Conservation (phyloP, 2,329 filamentous ascomycete species). For the Claviceps digitariae region DNA sequence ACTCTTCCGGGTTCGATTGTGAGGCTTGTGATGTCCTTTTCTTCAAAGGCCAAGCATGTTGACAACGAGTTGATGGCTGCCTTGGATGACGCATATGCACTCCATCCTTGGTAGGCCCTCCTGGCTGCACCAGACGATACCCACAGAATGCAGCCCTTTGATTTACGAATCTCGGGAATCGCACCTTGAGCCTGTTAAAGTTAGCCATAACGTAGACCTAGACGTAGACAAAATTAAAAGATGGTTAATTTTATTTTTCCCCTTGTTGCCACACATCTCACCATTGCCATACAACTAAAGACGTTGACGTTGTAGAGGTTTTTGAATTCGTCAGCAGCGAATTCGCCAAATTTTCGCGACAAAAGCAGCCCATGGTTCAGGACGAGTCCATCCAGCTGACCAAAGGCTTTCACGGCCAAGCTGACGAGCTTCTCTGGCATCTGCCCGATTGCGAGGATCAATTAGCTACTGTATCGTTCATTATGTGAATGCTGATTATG, state of each 20-base stretch:
- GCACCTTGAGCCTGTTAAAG: constrained; percentile 50
- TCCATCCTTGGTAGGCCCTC: constrained; percentile 58
- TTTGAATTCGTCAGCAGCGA: constrained; percentile 61
- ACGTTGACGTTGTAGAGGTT: constrained; percentile 70
- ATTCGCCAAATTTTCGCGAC: constrained; percentile 60
- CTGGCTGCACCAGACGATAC: constrained; percentile 66
- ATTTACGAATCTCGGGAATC: constrained; percentile 53
- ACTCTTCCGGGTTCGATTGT: constrained; percentile 68
- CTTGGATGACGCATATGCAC: constrained; percentile 70
- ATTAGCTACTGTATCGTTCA: too few relatives aligned
- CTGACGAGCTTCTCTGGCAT: constrained; percentile 49
- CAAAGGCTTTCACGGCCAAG: constrained; percentile 53
- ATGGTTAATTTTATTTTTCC: background rate
- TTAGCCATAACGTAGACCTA: constrained; percentile 1
- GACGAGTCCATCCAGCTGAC: constrained; percentile 64
- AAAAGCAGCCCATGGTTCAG: constrained; percentile 76
- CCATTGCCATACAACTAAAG: constrained; percentile 68
- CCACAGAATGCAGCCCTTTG: constrained; percentile 60
- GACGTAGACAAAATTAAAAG: background rate
- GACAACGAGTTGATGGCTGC: constrained; percentile 72
- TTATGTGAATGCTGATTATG: too few relatives aligned
- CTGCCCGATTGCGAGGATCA: constrained; percentile 16
- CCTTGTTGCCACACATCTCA: background rate
- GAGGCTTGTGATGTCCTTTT: constrained; percentile 60
- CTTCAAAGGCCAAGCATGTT: constrained; percentile 59